phyloP scores from a whole-genome alignment of 148 eudicot species.

The Dianthus caryophyllus region DNA sequence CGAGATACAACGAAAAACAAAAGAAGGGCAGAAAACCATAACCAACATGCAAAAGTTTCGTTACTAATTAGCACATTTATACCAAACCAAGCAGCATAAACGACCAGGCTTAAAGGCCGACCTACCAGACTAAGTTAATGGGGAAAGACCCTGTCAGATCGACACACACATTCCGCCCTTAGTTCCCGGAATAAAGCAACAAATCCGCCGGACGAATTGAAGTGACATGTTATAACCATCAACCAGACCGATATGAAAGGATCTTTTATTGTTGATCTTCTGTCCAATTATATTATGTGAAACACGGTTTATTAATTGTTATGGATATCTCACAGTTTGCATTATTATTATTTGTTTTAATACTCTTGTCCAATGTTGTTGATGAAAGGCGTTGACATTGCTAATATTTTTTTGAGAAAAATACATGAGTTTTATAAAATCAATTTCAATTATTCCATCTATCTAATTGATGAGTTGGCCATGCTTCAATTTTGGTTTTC shows the following conservation, averaged over 20 bases:
- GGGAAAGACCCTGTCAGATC: no score
- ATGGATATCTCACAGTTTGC: conserved; percentile 9
- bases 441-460: background rate
- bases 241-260: no score
- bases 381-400: conserved; percentile 28
- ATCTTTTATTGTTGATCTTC: conserved; percentile 23
- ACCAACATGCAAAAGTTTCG: no score
- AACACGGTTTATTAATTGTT: conserved; percentile 11
- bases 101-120: no score
- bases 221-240: no score
- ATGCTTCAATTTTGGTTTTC: background rate
- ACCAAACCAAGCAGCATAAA: no score
- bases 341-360: conserved; percentile 6
- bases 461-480: background rate
- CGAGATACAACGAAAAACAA: no score
- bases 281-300: conserved; percentile 11
- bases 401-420: background rate
- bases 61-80: conserved; percentile 8
- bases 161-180: no score
- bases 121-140: no score
- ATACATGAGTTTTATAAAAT: background rate
- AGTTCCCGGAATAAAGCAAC: no score
- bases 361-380: conserved; percentile 8
- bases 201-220: no score
- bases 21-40: no score